Evolutionary conservation across 73 alveolate species (phyloP), one percentile per base, ranked within the genome.

Genomic region (Paramecium sexaurelia): DNA sequence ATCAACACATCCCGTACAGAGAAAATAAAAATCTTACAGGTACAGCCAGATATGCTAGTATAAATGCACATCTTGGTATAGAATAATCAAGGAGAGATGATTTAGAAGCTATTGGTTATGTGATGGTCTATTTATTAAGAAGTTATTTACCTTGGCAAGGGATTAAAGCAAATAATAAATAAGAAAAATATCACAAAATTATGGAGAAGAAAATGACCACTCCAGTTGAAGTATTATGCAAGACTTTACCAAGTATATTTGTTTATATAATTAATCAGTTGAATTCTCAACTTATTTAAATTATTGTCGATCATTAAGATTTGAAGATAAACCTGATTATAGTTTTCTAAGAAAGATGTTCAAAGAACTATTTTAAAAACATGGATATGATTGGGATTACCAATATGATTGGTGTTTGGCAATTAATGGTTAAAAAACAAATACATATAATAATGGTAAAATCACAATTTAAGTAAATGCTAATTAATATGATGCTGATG

Each of bases 321-420:
- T 94, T 56, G 98, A 95, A 67, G 96, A 92, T 84, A 85, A 93
- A 66, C 98, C 98, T 2, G 98, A 95, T 92, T 95, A 95, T 40
- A 55, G 90, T 24, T 91, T 93, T 55, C 67, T 95, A 1, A 84
- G 97, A 78, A 83, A 75, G 55, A 94, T 95, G 92, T 95, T 95
- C 84, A 92, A 92, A 40, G 96, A 92, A 39, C 84, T 94, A 7
- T 92, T 92, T 40, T 88, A 71, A 29, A 75, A 85, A 69, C 92
- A 93, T 73, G 94, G 93, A 20, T 95, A 90, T 84, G 95, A 92
- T 55, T 92, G 94, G 86, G 97, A 94, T 47, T 92, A 61, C 56
- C 66, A 88, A 8, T 94, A 87, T 57, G 98, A 95, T 66, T 95
- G 98, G 98, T 88, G 94, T 88, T 39, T 88, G 51, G 91, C 94